Base-by-base conservation (phyloP, 1,139 yeast genomes). In the Eremothecium coryli region DNA sequence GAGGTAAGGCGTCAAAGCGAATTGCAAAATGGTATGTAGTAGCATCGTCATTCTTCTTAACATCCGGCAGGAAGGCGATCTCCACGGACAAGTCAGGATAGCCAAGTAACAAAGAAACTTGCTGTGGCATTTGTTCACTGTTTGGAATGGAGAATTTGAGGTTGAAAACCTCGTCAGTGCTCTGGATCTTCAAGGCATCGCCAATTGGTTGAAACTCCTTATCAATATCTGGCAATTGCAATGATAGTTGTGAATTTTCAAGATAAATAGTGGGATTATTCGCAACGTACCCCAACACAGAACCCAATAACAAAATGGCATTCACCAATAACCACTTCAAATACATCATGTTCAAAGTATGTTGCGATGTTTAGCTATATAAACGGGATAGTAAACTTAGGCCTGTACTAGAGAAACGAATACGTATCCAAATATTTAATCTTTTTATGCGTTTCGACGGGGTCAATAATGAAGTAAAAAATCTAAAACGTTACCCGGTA, bases 51-150 rank as follows among this genome's bases (percentile, higher is more conserved):
- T 9, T 28, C 32, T 18, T 26, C 32, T 26, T 36, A 23, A 32
- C 24, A 10, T 30, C 11, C 22, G 41, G 39, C 18, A 29, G 26
- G n/a, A 31, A 31, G 10, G 32, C 26, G 11, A 32, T 22, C 30
- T 52, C 56, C 26, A 49, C 30, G 15, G 38, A 39, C n/a, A 28
- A 38, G 5, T 38, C 43, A 5, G 46, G 44, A 26, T 43, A 28
- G 8, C 55, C 55, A 11, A 50, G 27, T 18, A 50, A 36, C 20
- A 52, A 21, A n/a, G 39, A 26, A 8, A 45, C 45, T 28, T 47
- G 53, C n/a, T 42, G 38, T 8, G 22, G 22, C 12, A 53, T 51
- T 12, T 29, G 25, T 4, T 38, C 40, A 3, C 26, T 26, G n/a
- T 43, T 24, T 10, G 26, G 37, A 22, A 50, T 34, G 12, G 46